Evolutionary conservation across 75 land plant species (phyloP).

Genomic region (Picea glauca): DNA sequence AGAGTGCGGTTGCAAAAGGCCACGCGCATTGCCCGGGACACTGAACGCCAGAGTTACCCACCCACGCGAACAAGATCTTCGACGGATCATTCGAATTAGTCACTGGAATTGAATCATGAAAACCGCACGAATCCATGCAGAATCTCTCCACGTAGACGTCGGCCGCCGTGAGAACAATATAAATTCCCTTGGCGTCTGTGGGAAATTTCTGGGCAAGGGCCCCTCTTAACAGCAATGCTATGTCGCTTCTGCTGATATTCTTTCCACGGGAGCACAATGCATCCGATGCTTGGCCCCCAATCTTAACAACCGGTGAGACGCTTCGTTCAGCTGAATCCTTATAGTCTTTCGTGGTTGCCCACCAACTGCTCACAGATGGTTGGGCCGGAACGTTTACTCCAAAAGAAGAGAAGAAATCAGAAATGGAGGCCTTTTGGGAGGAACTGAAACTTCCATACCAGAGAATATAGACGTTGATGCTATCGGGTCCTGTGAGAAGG

Average conservation of each 20-base stretch:
- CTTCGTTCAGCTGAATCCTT: slow-evolving; percentile 8
- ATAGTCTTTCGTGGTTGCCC: slow-evolving; percentile 17
- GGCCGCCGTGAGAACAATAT: slow-evolving; percentile 51
- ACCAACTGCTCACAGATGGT: slow-evolving; percentile 35
- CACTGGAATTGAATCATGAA: slow-evolving; percentile 27
- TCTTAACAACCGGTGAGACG: slow-evolving; percentile 15
- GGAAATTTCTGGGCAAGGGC: slow-evolving; percentile 4
- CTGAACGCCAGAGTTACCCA: slow-evolving; percentile 32
- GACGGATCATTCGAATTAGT: not conserved
- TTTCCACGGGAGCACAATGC: slow-evolving; percentile 49
- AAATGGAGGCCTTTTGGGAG: slow-evolving; percentile 48
- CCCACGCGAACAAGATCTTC: slow-evolving; percentile 30
- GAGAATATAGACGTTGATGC: slow-evolving; percentile 53
- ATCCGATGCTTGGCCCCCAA: slow-evolving; percentile 41
- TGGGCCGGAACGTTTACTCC: slow-evolving; percentile 1
- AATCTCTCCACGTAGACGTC: slow-evolving; percentile 78
- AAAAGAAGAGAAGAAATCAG: slow-evolving; percentile 72
- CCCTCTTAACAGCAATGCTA: slow-evolving; percentile 14
- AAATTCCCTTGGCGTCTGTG: slow-evolving; percentile 32
- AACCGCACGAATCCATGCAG: slow-evolving; percentile 67
- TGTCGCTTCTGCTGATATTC: slow-evolving; percentile 23
- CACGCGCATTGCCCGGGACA: slow-evolving; percentile 44
- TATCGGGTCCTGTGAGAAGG: slow-evolving; percentile 37
- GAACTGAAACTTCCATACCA: slow-evolving; percentile 79
- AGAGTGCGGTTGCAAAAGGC: slow-evolving; percentile 23